These are phyloP conservation scores for Centaurea solstitialis DNA, from an alignment of 129 eudicot genomes.

Conservation along the genomic window DNA sequence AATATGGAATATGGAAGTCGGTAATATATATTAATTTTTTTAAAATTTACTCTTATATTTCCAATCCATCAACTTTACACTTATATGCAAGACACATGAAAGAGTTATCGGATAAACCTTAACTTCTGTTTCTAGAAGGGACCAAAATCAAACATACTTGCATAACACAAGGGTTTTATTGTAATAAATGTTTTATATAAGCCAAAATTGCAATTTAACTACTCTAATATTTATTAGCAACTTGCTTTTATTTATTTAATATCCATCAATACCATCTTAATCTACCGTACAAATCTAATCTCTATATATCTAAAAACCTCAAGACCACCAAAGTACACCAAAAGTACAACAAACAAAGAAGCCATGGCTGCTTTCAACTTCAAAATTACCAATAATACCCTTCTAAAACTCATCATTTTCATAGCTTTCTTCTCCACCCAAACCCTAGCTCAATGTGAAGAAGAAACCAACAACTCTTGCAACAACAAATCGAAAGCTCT, in stretches of 20 bases:
- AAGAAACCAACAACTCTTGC: constrained; percentile 31
- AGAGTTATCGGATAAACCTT: too few relatives aligned
- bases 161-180: too few relatives aligned
- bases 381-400: background rate
- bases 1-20: too few relatives aligned
- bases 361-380: background rate
- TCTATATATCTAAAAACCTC: background rate
- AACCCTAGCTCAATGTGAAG: constrained; percentile 32
- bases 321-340: background rate
- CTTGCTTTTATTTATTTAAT: background rate
- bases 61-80: too few relatives aligned
- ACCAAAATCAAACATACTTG: too few relatives aligned
- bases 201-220: too few relatives aligned
- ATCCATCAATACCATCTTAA: background rate
- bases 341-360: too few relatives aligned
- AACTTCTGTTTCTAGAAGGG: too few relatives aligned
- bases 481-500: constrained; percentile 42
- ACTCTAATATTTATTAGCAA: background rate
- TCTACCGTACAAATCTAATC: background rate
- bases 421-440: constrained; percentile 1
- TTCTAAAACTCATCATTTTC: constrained; percentile 2
- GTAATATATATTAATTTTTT: too few relatives aligned
- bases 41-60: too few relatives aligned
- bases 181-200: too few relatives aligned
- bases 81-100: too few relatives aligned